Base-by-base conservation (phyloP, 2,329 filamentous ascomycete species). In the Chaetomiaceae sp. region DNA sequence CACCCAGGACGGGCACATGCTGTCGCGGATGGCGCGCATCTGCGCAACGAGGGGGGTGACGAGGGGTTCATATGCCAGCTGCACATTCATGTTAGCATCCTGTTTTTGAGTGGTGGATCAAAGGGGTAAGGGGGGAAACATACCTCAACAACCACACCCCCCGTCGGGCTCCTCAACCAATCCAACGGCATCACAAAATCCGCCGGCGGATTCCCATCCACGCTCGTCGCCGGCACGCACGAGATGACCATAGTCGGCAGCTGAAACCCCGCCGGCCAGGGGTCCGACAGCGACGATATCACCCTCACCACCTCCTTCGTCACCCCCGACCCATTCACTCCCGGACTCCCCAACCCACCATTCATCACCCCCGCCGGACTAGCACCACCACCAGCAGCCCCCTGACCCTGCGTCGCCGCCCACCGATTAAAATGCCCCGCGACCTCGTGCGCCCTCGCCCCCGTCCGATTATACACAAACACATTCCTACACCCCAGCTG, bases 401-500 rank as follows among this genome's bases (percentile, higher is more conserved):
- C n/a, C n/a, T n/a, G n/a, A 58, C n/a, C 62, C 52, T 72, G 70
- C 15, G 63, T 59, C 9, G 56, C 59, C 1, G 73, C 72, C 62
- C 80, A 75, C 2, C 74, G 68, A 47, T 85, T 88, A 68, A 89
- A 90, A 63, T 90, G 85, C 1, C 71, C 68, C 1, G 85, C 85
- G 0, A 90, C 78, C 17, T 74, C 76, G 47, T 81, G 72, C 0
- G 86, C 85, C 46, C 82, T 83, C 22, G 74, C 70, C 15, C 74
- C 61, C 0, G 85, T 89, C 23, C 87, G 76, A 63, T 90, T 90
- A 65, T 80, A 83, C 36, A 90, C 77, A 61, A 88, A 87, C 20
- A 90, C 84, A 55, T 86, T 84, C 29, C 82, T 80, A 53, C 88
- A 88, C 7, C 87, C 87, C 3, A 90, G 74, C 61, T 85, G 85